phyloP scores from a whole-genome alignment of 768 basidiomycete genomes.

The Candolleomyces efflorescens region DNA sequence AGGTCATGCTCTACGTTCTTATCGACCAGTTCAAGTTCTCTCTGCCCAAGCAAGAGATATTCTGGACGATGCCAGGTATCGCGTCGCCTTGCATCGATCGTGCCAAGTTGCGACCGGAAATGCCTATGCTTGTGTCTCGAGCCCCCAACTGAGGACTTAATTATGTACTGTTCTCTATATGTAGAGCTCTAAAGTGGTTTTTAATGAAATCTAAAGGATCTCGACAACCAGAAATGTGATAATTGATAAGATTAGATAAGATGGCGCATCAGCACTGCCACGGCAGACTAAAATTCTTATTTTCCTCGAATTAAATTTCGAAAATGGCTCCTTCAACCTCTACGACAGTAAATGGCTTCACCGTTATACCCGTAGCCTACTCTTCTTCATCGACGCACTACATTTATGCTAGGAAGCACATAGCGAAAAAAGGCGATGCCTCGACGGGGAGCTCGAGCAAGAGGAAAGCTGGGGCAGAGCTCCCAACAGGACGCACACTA shows the following conservation, averaged over 20 bases:
- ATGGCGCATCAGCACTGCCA: background rate
- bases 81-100: background rate
- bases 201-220: too few species aligned
- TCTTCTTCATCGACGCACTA: constrained; percentile 53
- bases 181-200: too few species aligned
- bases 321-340: constrained; percentile 5
- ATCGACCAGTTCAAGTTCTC: background rate
- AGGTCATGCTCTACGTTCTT: background rate
- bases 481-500: constrained; percentile 63
- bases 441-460: constrained; percentile 1
- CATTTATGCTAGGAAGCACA: constrained; percentile 73
- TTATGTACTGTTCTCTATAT: too few species aligned
- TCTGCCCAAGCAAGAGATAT: background rate
- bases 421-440: constrained; percentile 35
- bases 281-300: background rate
- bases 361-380: constrained; percentile 40
- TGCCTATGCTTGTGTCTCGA: background rate
- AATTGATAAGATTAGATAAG: background rate
- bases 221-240: too few species aligned
- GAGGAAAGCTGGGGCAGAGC: constrained; percentile 19
- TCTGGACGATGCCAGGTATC: background rate
- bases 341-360: constrained; percentile 41
- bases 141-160: background rate
- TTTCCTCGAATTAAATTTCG: background rate
- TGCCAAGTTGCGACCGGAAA: background rate